Percentiles rank a stretch among this genome's conserved stretches.
Evolutionary conservation across 2,329 filamentous ascomycete genomes (phyloP).

Genomic region (Ceratocystiopsis sp.): DNA sequence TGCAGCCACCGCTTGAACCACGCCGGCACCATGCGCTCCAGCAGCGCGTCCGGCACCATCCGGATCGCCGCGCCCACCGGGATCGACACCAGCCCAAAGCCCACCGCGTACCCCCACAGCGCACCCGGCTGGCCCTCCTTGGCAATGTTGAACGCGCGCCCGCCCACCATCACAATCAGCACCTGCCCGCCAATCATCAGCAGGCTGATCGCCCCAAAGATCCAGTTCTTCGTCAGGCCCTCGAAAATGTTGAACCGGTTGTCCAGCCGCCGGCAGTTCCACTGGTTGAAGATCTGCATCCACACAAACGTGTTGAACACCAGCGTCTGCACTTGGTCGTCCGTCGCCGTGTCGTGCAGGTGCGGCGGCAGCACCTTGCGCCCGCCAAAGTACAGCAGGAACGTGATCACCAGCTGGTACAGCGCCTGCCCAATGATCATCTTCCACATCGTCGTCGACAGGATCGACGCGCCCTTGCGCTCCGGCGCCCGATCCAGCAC

Average conservation of each 20-base stretch:
- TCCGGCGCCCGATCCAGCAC: conserved; percentile 62
- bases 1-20: conserved; percentile 26
- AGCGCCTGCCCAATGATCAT: conserved; percentile 92
- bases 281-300: conserved; percentile 99
- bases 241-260: conserved; percentile 95
- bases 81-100: conserved; percentile 71
- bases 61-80: conserved; percentile 70
- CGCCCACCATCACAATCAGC: conserved; percentile 78
- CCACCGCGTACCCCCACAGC: conserved; percentile 78
- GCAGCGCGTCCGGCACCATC: conserved; percentile 57
- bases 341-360: conserved; percentile 18
- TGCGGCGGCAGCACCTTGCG: conserved; percentile 18
- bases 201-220: conserved; percentile 72
- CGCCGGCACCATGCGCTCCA: conserved; percentile 35
- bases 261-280: conserved; percentile 90
- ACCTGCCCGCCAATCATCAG: conserved; percentile 83
- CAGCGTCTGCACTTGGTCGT: conserved; percentile 50
- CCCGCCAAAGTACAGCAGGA: conserved; percentile 53
- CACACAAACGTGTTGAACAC: conserved; percentile 98
- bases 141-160: conserved; percentile 60
- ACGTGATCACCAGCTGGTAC: conserved; percentile 67
- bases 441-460: conserved; percentile 94
- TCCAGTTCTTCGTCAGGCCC: conserved; percentile 66
- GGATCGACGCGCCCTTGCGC: conserved; percentile 40
- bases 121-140: conserved; percentile 41